Conservation (phyloP, 805 yeast species). For the Metschnikowia amazonensis region DNA sequence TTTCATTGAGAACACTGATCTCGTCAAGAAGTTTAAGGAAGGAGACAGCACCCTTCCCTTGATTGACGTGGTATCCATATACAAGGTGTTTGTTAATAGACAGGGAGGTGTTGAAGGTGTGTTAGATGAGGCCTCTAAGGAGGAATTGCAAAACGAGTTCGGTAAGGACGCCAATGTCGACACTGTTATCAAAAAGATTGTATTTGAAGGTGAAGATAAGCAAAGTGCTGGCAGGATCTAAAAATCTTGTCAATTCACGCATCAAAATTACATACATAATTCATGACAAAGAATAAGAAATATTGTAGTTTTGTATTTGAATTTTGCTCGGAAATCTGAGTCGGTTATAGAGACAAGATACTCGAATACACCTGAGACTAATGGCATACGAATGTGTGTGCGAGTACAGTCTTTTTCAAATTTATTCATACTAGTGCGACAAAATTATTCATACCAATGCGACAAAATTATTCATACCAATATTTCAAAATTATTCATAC, state of each 20-base stretch:
- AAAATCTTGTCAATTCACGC: background rate
- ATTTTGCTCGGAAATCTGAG: no score
- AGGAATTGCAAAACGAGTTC: slow-evolving; percentile 63
- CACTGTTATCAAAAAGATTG: slow-evolving; percentile 55
- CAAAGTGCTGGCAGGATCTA: slow-evolving; percentile 20
- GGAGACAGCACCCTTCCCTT: slow-evolving; percentile 56
- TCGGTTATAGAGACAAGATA: no score
- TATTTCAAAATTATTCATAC: no score
- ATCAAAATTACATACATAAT: background rate
- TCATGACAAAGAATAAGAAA: background rate
- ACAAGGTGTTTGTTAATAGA: slow-evolving; percentile 59
- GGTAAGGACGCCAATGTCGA: slow-evolving; percentile 50
- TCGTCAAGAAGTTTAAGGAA: slow-evolving; percentile 44
- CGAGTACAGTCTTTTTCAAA: no score
- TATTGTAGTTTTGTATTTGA: background rate
- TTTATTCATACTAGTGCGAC: no score
- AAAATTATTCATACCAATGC: no score
- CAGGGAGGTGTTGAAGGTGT: slow-evolving; percentile 71
- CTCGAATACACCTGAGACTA: no score
- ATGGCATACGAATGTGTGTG: no score
- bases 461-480: no score
- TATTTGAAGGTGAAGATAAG: slow-evolving; percentile 57
- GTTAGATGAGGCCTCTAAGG: slow-evolving; percentile 65
- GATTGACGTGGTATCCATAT: slow-evolving; percentile 58
- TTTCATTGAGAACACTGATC: slow-evolving; percentile 54